Evolutionary conservation across 2,329 filamentous ascomycete genomes (phyloP).

Genomic region (Neurospora sp.): DNA sequence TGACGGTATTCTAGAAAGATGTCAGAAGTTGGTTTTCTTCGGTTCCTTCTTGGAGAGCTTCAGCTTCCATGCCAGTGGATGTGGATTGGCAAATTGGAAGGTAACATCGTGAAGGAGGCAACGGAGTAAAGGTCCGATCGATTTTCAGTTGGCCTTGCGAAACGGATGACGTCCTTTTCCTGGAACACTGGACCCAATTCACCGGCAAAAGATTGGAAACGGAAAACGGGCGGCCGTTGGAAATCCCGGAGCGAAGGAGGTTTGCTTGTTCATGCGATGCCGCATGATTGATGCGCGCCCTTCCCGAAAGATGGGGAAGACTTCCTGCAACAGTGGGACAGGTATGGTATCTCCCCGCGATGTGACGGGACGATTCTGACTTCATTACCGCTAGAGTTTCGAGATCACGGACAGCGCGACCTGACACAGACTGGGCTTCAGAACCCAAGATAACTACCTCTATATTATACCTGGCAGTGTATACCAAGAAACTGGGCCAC

Average conservation of each 20-base stretch:
- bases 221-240: background rate
- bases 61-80: background rate
- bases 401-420: background rate
- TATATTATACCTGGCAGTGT: background rate
- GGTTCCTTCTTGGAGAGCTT: background rate
- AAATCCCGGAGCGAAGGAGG: background rate
- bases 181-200: background rate
- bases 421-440: background rate
- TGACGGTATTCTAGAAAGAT: background rate
- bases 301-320: background rate
- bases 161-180: background rate
- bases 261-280: background rate
- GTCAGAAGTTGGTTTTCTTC: background rate
- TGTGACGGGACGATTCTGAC: background rate
- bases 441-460: background rate
- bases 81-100: background rate
- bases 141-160: background rate
- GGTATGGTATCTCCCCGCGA: background rate
- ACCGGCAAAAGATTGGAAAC: background rate
- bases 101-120: background rate
- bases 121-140: background rate
- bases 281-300: background rate
- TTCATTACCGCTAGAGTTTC: background rate
- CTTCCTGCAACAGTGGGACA: background rate
- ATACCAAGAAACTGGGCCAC: background rate